Conservation (phyloP, 192 early-diverging fungal genomes). For the Coemansia javaensis region DNA sequence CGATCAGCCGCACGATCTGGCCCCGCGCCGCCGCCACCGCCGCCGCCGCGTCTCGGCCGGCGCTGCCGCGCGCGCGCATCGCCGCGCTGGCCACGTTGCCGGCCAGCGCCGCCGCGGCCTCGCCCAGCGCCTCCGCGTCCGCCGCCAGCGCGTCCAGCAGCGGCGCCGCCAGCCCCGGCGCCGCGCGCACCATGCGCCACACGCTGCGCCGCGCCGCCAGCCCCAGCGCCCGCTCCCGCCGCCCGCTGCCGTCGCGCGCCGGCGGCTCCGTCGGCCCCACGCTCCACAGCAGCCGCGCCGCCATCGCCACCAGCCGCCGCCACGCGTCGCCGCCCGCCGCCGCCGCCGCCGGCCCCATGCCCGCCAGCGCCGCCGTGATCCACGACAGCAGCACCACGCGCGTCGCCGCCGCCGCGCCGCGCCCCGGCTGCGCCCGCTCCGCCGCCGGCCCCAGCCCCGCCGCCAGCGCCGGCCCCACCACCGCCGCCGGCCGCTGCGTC, state of each 20-base stretch:
- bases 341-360: constrained; percentile 35
- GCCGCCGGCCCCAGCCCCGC: constrained; percentile 41
- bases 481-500: constrained; percentile 49
- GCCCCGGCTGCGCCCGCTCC: constrained; percentile 42
- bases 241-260: constrained; percentile 11
- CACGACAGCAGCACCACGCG: constrained; percentile 64
- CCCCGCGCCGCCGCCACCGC: constrained; percentile 43
- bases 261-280: constrained; percentile 44
- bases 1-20: constrained; percentile 22
- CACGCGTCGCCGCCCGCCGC: constrained; percentile 49
- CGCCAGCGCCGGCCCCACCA: constrained; percentile 56
- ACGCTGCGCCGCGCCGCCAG: too few species aligned
- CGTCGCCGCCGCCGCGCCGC: constrained; percentile 44
- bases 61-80: constrained; percentile 38
- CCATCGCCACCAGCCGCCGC: constrained; percentile 52
- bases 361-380: constrained; percentile 52
- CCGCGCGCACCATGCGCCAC: constrained; percentile 47
- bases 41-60: constrained; percentile 18
- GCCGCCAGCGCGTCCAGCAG: constrained; percentile 50
- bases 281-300: constrained; percentile 54
- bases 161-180: constrained; percentile 25
- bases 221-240: too few species aligned
- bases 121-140: constrained; percentile 34
- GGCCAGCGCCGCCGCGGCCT: constrained; percentile 54
- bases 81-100: constrained; percentile 60